Evolutionary conservation across 495 filamentous ascomycete species (phyloP).

Genomic region (Cryomyces minteri): DNA sequence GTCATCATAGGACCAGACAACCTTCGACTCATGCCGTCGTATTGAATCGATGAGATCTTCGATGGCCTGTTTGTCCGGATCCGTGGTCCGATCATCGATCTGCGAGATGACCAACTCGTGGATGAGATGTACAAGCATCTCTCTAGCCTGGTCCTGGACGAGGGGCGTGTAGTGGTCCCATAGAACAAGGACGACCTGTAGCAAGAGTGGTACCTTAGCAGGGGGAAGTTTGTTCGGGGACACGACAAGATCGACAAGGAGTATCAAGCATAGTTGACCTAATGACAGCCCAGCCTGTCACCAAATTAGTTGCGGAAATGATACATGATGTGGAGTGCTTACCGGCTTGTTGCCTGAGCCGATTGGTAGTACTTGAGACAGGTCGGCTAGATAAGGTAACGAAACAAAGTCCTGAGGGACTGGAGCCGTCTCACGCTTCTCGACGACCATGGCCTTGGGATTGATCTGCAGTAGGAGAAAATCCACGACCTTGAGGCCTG

Average conservation of each 20-base stretch:
- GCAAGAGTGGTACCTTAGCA: conserved; percentile 62
- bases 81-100: conserved; percentile 52
- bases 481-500: conserved; percentile 82
- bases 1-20: conserved; percentile 90
- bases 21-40: conserved; percentile 62
- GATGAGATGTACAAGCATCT: conserved; percentile 95
- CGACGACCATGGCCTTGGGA: conserved; percentile 79
- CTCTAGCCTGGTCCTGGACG: conserved; percentile 88
- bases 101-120: conserved; percentile 90
- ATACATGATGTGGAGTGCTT: conserved; percentile 5
- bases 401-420: conserved; percentile 53
- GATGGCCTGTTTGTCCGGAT: conserved; percentile 49
- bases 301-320: conserved; percentile 6
- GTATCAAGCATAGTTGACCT: conserved; percentile 80
- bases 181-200: conserved; percentile 82
- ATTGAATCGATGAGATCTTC: conserved; percentile 86
- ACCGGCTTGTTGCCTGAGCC: conserved; percentile 59
- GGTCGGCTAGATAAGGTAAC: conserved; percentile 78
- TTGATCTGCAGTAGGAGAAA: conserved; percentile 78
- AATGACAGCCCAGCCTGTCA: conserved; percentile 58
- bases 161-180: conserved; percentile 96
- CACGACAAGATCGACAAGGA: conserved; percentile 91
- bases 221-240: conserved; percentile 61
- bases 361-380: conserved; percentile 59
- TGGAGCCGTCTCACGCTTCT: conserved; percentile 53